Evolutionary conservation across 805 yeast species (phyloP).

Genomic region (Lipomyces chichibuensis): DNA sequence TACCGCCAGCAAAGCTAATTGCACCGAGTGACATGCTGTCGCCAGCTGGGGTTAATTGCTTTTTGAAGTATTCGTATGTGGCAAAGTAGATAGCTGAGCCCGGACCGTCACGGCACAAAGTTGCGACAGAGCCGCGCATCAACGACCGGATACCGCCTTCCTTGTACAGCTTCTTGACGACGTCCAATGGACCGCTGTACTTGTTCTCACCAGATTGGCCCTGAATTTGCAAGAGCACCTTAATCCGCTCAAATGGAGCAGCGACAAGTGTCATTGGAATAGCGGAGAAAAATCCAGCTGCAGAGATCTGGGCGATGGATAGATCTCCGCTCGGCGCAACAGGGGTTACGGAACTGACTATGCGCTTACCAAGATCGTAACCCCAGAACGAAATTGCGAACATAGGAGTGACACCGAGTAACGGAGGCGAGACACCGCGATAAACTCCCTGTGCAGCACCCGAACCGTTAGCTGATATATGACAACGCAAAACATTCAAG

Average conservation of each 20-base stretch:
- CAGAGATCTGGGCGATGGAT: conserved; percentile 69
- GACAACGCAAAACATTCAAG: neutral
- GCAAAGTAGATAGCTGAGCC: conserved; percentile 96
- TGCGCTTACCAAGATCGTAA: conserved; percentile 84
- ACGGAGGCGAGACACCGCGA: conserved; percentile 92
- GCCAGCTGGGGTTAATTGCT: conserved; percentile 53
- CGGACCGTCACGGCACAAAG: conserved; percentile 95
- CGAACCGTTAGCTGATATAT: neutral
- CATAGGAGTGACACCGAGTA: conserved; percentile 97
- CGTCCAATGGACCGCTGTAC: conserved; percentile 57
- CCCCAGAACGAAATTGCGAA: conserved; percentile 99
- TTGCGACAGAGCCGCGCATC: conserved; percentile 89
- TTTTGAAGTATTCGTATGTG: conserved; percentile 82
- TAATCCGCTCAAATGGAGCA: conserved; percentile 96
- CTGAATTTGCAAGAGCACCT: conserved; percentile 87
- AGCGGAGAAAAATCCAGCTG: conserved; percentile 94
- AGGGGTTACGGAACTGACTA: conserved; percentile 55
- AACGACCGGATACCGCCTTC: conserved; percentile 84
- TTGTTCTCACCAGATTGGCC: conserved; percentile 48
- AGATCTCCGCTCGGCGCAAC: conserved; percentile 49
- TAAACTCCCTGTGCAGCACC: conserved; percentile 68
- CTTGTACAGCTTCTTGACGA: conserved; percentile 66
- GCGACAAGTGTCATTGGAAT: conserved; percentile 93
- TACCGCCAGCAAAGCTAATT: conserved; percentile 88
- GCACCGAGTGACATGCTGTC: conserved; percentile 68